Evolutionary conservation across 352 stramenopile genomes (phyloP), one percentile per base, ranked within the genome.

Genomic region (Pythium rhizo-oryzae): DNA sequence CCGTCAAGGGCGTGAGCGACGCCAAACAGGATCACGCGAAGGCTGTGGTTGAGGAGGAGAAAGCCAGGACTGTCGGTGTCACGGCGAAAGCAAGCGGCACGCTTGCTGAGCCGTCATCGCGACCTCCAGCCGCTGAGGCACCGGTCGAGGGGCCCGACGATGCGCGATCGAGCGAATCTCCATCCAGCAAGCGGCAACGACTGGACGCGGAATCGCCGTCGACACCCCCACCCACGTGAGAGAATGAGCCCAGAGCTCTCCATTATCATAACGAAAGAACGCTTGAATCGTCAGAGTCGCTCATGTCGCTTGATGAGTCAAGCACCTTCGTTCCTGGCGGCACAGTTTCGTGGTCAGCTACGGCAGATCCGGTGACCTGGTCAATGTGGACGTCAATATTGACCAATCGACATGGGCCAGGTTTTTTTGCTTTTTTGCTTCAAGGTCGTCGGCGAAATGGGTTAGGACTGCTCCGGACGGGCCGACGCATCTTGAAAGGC

Each of bases 361-460:
- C n/a, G n/a, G n/a, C n/a, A n/a, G n/a, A n/a, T n/a, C n/a, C n/a
- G 33, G 6, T 39, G 6, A 39, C 11, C 5, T 11, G 11, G 23
- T 55, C 49, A 55, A 18, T 16, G n/a, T 55, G 5, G 52, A 46
- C 15, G 16, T 59, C 35, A 28, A 46, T 64, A 41, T 56, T 41
- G 58, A 56, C 11, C 18, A n/a, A n/a, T 53, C 25, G 24, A 62
- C 37, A 63, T 44, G 58, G 58, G 58, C 46, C 58, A 62, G 62
- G 44, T 64, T 63, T 70, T n/a, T n/a, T n/a, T n/a, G n/a, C n/a
- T 18, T 46, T 33, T 19, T 46, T 13, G 59, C 62, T 69, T 70
- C 63, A 70, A 70, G 55, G 58, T 70, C 54, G 28, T 12, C 8
- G 55, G 47, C 35, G 41, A 50, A 60, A 43, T 46, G 39, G 39